These are phyloP conservation scores for Gossypium raimondii DNA, from an alignment of 345 rosid genomes.

Conservation along the genomic window DNA sequence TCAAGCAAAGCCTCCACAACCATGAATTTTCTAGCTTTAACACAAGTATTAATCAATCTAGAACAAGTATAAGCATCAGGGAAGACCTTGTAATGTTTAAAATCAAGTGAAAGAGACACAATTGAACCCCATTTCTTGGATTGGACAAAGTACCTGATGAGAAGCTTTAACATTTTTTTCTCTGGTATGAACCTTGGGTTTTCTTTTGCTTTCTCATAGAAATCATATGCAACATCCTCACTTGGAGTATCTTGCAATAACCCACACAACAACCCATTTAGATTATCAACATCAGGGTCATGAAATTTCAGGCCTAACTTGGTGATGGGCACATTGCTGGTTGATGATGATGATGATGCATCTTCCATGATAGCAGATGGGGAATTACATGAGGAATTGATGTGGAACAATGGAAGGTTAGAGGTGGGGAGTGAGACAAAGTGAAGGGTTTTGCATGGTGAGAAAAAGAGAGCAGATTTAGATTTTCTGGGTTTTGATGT, in stretches of 20 bases:
- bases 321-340: constrained; percentile 13
- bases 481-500: constrained; percentile 16
- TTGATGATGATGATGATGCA: constrained; percentile 27
- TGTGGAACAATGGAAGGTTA: constrained; percentile 28
- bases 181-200: constrained; percentile 46
- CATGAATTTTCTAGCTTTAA: constrained; percentile 55
- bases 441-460: constrained; percentile 29
- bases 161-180: constrained; percentile 38
- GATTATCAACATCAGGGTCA: constrained; percentile 29
- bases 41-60: constrained; percentile 44
- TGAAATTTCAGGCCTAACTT: constrained; percentile 17
- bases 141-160: constrained; percentile 51
- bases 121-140: constrained; percentile 61
- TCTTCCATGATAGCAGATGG: constrained; percentile 49
- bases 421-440: constrained; percentile 24
- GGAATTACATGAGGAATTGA: constrained; percentile 35
- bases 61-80: constrained; percentile 61
- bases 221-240: constrained; percentile 41
- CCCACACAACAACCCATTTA: constrained; percentile 41
- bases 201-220: constrained; percentile 57
- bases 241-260: constrained; percentile 41
- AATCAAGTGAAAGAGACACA: constrained; percentile 47
- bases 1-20: constrained; percentile 44
- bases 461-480: constrained; percentile 14
- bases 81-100: constrained; percentile 41